A percentile compares a stretch with the other conserved stretches of the same genome.
These are phyloP conservation scores for Coccinonectria pachysandricola DNA, from an alignment of 2,329 filamentous ascomycete species.

Conservation along the genomic window DNA sequence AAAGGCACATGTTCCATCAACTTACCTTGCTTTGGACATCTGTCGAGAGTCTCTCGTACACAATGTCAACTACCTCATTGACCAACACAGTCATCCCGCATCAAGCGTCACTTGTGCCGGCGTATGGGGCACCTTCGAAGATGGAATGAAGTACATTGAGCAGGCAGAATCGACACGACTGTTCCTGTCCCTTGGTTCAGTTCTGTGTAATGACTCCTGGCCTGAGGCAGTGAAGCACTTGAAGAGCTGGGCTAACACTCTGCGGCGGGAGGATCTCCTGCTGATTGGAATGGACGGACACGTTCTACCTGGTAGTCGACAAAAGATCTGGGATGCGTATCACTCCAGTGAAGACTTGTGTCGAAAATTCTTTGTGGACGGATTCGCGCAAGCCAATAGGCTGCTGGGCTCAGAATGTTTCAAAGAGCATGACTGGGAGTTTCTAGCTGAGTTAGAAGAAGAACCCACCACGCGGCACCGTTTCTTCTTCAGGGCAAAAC, in stretches of 20 bases:
- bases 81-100: constrained; percentile 16
- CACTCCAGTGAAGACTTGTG: constrained; percentile 27
- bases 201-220: constrained; percentile 32
- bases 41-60: constrained; percentile 25
- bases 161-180: constrained; percentile 22
- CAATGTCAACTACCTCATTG: constrained; percentile 23
- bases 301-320: constrained; percentile 19
- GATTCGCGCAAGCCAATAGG: constrained; percentile 28
- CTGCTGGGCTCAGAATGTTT: constrained; percentile 26
- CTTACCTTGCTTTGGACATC: constrained; percentile 31
- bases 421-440: constrained; percentile 27
- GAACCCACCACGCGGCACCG: constrained; percentile 28
- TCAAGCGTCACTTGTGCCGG: constrained; percentile 25
- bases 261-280: constrained; percentile 25
- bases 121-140: constrained; percentile 30
- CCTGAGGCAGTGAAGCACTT: constrained; percentile 24
- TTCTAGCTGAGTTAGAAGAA: constrained; percentile 25
- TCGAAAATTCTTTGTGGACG: constrained; percentile 28
- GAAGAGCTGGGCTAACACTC: constrained; percentile 25
- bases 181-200: constrained; percentile 32
- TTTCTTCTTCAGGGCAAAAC: constrained; percentile 29
- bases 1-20: constrained; percentile 16
- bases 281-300: constrained; percentile 34
- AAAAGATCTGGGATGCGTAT: constrained; percentile 31
- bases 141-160: constrained; percentile 23